Conservation (phyloP, 306 rosid genomes). For the Oxytropis ochrocephala region DNA sequence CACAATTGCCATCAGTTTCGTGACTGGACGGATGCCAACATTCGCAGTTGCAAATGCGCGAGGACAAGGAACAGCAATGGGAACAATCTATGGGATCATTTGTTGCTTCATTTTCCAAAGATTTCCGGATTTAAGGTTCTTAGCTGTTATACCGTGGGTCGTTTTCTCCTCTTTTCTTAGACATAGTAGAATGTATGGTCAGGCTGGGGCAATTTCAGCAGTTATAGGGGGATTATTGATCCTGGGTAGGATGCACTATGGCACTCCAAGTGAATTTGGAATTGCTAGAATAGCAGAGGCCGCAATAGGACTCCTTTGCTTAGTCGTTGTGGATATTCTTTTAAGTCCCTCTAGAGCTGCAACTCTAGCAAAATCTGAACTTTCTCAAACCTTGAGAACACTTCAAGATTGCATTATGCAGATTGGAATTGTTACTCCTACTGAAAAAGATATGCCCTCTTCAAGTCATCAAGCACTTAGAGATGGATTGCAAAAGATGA, state of each 20-base stretch:
- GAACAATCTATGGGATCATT: constrained; percentile 65
- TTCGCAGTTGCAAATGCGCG: constrained; percentile 62
- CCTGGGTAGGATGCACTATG: constrained; percentile 62
- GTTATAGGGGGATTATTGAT: constrained; percentile 66
- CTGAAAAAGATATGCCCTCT: constrained; percentile 12
- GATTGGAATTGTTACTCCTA: constrained; percentile 19
- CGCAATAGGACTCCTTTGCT: constrained; percentile 60
- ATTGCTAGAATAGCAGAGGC: constrained; percentile 62
- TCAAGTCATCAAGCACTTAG: constrained; percentile 25
- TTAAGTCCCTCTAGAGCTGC: constrained; percentile 56
- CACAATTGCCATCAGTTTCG: constrained; percentile 54
- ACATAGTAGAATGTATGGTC: constrained; percentile 77
- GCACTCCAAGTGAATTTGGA: constrained; percentile 55
- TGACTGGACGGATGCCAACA: constrained; percentile 51
- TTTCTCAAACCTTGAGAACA: constrained; percentile 40
- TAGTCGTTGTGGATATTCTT: constrained; percentile 40
- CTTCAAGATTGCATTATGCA: constrained; percentile 42
- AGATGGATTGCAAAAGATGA: constrained; percentile 38
- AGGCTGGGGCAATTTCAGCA: constrained; percentile 69
- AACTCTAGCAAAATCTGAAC: constrained; percentile 52
- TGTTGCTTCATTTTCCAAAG: constrained; percentile 39
- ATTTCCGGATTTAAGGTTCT: constrained; percentile 29
- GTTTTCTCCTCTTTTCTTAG: constrained; percentile 51
- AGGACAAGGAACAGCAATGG: constrained; percentile 75
- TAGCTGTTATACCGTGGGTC: constrained; percentile 64